Evolutionary conservation across 345 rosid species (phyloP), one percentile per base, ranked within the genome.

Genomic region (Lepidium sativum): DNA sequence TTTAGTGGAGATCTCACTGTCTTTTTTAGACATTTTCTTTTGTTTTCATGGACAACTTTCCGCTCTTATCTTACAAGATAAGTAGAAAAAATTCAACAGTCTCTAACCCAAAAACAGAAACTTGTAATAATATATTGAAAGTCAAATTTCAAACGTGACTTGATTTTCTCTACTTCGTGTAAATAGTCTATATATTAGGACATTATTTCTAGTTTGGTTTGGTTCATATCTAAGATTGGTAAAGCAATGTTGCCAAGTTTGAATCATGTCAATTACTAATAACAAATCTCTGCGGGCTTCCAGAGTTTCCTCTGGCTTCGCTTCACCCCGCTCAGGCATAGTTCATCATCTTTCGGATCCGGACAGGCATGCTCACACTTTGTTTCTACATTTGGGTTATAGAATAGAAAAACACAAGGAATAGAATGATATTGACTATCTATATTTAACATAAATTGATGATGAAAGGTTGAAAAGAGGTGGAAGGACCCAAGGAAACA

Each of bases 1-100:
- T 27, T 71, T 64, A 49, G 60, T 71, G 75, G 70, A 64, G 58
- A 48, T 53, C 54, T 71, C 21, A 63, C 38, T 56, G 75, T 71
- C 69, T 56, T 12, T 56, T 64, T 34, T 23, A 60, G 60, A 63
- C 59, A 40, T 6, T 64, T 71, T 71, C 39, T 49, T 43, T 6
- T 35, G 12, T 62, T 27, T 62, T 44, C 18, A 62, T 57, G 16
- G 63, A 63, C 68, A 70, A n/a, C 17, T 52, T 27, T 53, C 47
- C 29, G 40, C 39, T 42, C 17, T 42, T 52, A 10, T 45, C 49
- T 8, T 12, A 6, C 0, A 4, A n/a, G n/a, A n/a, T n/a, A n/a
- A 17, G 62, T 44, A 10, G 9, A 32, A 13, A 29, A 62, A 47
- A 27, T 5, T n/a, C 31, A 7, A 37, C 44, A 38, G 20, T 55